A percentile compares a stretch with the other conserved stretches of the same genome.
phyloP scores from a whole-genome alignment of 2,329 filamentous ascomycete genomes.

The Aureobasidium sp. region DNA sequence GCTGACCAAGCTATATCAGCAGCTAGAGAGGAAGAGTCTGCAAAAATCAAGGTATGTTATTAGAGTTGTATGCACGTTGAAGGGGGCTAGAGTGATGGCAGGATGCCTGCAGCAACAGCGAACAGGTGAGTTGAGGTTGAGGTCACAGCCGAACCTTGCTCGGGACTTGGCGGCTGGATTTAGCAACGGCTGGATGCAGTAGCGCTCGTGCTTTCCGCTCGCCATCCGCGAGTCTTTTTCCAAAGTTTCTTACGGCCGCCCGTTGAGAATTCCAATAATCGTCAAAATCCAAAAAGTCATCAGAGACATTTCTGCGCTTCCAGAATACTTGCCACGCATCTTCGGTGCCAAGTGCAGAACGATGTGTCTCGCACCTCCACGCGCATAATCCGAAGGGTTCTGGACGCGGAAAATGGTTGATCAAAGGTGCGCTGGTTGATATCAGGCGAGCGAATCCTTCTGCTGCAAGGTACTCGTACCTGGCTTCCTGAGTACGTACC shows the following conservation, averaged over 20 bases:
- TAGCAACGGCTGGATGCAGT: background rate
- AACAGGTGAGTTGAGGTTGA: conserved; percentile 11
- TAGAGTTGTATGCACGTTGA: conserved; percentile 15
- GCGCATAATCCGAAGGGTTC: background rate
- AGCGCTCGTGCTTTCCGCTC: background rate
- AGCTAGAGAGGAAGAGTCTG: background rate
- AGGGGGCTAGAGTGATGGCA: background rate
- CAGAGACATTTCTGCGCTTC: conserved; percentile 12
- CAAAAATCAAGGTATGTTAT: background rate
- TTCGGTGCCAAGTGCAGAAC: conserved; percentile 7
- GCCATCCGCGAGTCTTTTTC: background rate
- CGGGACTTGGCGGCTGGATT: background rate
- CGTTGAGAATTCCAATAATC: conserved; percentile 7
- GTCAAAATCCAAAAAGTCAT: background rate
- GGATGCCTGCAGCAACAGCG: background rate
- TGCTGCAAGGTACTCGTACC: conserved; percentile 2
- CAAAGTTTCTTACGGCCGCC: conserved; percentile 4
- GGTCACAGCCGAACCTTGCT: conserved; percentile 12
- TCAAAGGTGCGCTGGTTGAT: background rate
- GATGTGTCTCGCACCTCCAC: background rate
- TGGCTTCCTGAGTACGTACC: background rate
- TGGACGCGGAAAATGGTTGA: background rate
- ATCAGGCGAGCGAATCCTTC: background rate
- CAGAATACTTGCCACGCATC: conserved; percentile 1
- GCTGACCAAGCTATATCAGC: background rate